Base-by-base conservation (phyloP, 345 rosid genomes). In the Mallotus nudiflorus region DNA sequence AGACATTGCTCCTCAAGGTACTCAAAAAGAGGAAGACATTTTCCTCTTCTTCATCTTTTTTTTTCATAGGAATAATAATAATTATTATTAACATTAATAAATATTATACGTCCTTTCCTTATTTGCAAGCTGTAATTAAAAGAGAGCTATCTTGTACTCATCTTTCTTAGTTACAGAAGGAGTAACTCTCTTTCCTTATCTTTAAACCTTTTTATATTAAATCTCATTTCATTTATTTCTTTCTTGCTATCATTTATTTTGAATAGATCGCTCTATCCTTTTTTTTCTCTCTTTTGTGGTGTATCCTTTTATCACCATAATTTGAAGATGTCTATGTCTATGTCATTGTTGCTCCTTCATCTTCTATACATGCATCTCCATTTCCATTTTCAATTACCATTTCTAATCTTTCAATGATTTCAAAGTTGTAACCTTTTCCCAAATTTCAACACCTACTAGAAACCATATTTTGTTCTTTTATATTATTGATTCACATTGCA, bases 41-140 rank as follows among this genome's bases (percentile, higher is more conserved):
- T 33, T n/a, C n/a, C 37, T 33, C 6, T 2, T 33, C 37, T 33
- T 33, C n/a, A n/a, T n/a, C n/a, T n/a, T n/a, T n/a, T n/a, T n/a
- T n/a, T n/a, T n/a, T n/a, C n/a, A n/a, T n/a, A n/a, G n/a, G n/a
- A n/a, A n/a, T n/a, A n/a, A n/a, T n/a, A n/a, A n/a, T n/a, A n/a
- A 39, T 4, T 39, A 39, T 4, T 39, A 9, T 39, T 39, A 9
- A 4, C 9, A 39, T 39, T 39, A 39, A 39, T n/a, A n/a, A n/a
- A n/a, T n/a, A n/a, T n/a, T n/a, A n/a, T 2, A 33, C 29, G 33
- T 20, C 58, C 5, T 48, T 67, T 70, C 50, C 45, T 28, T 19
- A 0, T 72, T 65, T 49, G 83, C 84, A 71, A 85, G 91, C 84
- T 86, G 85, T 79, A 78, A 68, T 79, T 61, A 84, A 80, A 68